Conservation (phyloP, 306 rosid genomes). For the Benincasa hispida region DNA sequence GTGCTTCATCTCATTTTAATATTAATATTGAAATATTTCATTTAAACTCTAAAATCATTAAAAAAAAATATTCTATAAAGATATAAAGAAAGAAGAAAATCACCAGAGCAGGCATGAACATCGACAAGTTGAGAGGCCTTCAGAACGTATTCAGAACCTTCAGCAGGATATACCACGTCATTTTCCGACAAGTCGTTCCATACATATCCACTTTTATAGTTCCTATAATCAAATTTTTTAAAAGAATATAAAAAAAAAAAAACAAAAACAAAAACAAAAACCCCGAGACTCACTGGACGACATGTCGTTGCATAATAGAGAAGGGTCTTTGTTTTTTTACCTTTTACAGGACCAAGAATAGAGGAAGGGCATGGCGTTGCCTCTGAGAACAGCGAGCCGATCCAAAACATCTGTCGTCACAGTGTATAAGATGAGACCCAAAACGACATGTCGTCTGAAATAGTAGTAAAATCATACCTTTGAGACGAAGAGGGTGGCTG, state of each 20-base stretch:
- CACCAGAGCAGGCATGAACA: slow-evolving; percentile 42
- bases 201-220: slow-evolving; percentile 73
- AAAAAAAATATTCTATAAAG: background rate
- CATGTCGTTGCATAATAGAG: background rate
- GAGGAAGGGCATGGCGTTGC: slow-evolving; percentile 69
- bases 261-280: too few relatives aligned
- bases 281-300: background rate
- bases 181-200: slow-evolving; percentile 69
- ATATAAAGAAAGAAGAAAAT: background rate
- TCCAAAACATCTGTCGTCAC: slow-evolving; percentile 46
- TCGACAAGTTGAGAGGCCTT: slow-evolving; percentile 71
- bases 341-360: slow-evolving; percentile 94
- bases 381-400: slow-evolving; percentile 58
- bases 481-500: slow-evolving; percentile 66
- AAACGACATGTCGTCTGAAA: background rate
- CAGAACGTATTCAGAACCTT: slow-evolving; percentile 74
- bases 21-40: too few relatives aligned
- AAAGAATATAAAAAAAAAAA: background rate
- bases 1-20: too few relatives aligned
- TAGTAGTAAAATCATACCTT: slow-evolving; percentile 20
- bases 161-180: slow-evolving; percentile 59
- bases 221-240: too few relatives aligned
- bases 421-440: background rate
- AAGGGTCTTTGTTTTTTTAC: slow-evolving; percentile 3
- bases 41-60: too few relatives aligned